Percentiles rank a stretch among this genome's conserved stretches.
Conservation (phyloP, 768 basidiomycete species). For the Hortiboletus campestris region DNA sequence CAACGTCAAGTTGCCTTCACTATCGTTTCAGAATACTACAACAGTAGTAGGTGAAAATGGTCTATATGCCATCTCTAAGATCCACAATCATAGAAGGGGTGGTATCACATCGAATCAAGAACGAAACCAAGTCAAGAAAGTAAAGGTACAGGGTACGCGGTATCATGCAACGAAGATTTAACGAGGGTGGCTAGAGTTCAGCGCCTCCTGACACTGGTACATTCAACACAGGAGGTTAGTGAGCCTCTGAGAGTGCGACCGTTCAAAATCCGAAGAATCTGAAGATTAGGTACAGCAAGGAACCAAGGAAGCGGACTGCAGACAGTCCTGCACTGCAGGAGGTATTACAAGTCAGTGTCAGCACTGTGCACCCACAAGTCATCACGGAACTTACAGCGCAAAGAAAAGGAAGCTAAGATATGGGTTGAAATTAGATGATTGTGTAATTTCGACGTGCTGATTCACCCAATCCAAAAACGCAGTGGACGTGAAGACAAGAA, state of each 20-base stretch:
- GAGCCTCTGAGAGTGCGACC: not conserved
- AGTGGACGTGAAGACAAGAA: constrained; percentile 70
- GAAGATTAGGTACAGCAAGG: constrained; percentile 74
- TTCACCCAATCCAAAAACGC: constrained; percentile 76
- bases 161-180: constrained; percentile 5
- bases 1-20: constrained; percentile 11
- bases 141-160: constrained; percentile 14
- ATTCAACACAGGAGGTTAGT: not conserved
- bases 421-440: constrained; percentile 74
- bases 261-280: constrained; percentile 62
- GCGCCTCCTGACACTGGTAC: not conserved
- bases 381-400: constrained; percentile 42
- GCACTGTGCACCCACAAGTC: not conserved
- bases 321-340: constrained; percentile 68
- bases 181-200: not conserved
- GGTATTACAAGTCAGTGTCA: constrained; percentile 2
- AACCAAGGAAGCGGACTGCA: constrained; percentile 77
- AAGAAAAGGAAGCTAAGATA: constrained; percentile 83
- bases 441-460: constrained; percentile 48
- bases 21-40: not conserved
- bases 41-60: not conserved
- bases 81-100: constrained; percentile 1
- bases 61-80: not conserved
- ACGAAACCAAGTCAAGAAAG: not conserved
- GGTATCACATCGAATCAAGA: not conserved